phyloP scores from a whole-genome alignment of 306 rosid species.

The Amphicarpaea edgeworthii region DNA sequence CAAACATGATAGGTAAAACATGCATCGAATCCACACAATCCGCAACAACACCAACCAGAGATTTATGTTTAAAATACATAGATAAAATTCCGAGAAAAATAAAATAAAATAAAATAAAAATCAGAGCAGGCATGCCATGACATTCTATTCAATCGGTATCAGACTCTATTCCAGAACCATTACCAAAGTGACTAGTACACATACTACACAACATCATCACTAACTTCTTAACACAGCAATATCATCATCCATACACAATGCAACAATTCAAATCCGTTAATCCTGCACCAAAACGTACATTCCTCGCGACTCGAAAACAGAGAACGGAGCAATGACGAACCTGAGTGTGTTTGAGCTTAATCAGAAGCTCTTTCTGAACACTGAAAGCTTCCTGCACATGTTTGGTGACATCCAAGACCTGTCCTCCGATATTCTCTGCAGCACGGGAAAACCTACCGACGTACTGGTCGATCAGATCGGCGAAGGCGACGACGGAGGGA shows the following conservation, averaged over 20 bases:
- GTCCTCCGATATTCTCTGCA: conserved; percentile 89
- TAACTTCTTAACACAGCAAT: not conserved
- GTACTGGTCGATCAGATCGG: conserved; percentile 62
- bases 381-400: conserved; percentile 69
- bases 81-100: not conserved
- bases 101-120: not conserved
- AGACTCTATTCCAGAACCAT: not conserved
- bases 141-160: conserved; percentile 20
- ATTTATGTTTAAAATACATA: not conserved
- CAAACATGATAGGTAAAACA: conserved; percentile 10
- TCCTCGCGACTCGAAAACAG: not conserved
- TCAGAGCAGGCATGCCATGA: conserved; percentile 6
- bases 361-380: conserved; percentile 75
- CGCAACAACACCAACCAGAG: conserved; percentile 3
- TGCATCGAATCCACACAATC: conserved; percentile 23
- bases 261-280: conserved; percentile 36
- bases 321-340: conserved; percentile 52
- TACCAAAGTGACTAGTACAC: not conserved
- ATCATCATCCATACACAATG: conserved; percentile 18
- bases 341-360: conserved; percentile 74
- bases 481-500: conserved; percentile 76
- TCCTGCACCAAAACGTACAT: not conserved
- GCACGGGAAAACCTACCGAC: conserved; percentile 62
- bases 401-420: conserved; percentile 65
- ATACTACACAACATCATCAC: conserved; percentile 5